Base-by-base conservation (phyloP, 352 stramenopile genomes). In the Pythium apleroticum region DNA sequence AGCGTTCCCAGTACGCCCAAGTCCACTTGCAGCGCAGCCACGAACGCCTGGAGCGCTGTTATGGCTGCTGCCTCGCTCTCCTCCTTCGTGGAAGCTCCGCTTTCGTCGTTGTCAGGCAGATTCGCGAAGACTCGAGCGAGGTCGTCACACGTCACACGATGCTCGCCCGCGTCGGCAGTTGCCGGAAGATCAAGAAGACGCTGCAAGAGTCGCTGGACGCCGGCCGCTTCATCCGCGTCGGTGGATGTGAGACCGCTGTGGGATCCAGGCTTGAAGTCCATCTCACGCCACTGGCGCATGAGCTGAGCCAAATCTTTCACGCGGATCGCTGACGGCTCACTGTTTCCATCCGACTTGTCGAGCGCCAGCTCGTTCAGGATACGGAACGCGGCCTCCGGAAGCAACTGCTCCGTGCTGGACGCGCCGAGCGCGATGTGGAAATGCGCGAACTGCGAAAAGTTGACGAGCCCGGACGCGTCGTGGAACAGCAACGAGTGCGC, bases 401-500 rank as follows among this genome's bases (percentile, higher is more conserved):
- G 70, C 19, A 93, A 59, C 41, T 93, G 87, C 37, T 93, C 84
- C 19, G 87, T 79, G 49, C 80, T 89, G 5, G 80, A 80, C 37
- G 81, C 73, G 6, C 79, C 78, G 4, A 94, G 67, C 12, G 83
- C 81, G 58, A 96, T 96, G 65, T 96, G 85, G 33, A 96, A 96
- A 62, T 96, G 84, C 22, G 85, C 87, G 73, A 96, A 94, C 69
- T 96, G 87, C 3, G 87, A 96, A 46, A 96, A 96, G 57, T 94
- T 96, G 31, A 93, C 77, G 6, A 94, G 74, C 2, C 82, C 83
- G 0, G 82, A 90, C 9, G 71, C 72, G 49, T 93, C 80, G 49
- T 90, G 84, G 43, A 93, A 85, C 14, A 96, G 62, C 37, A 96
- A 70, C 20, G 80, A 75, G 50, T 88, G 66, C 11, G 81, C 88